These are phyloP conservation scores for Hortaea werneckii DNA, from an alignment of 2,329 filamentous ascomycete genomes.

Conservation along the genomic window DNA sequence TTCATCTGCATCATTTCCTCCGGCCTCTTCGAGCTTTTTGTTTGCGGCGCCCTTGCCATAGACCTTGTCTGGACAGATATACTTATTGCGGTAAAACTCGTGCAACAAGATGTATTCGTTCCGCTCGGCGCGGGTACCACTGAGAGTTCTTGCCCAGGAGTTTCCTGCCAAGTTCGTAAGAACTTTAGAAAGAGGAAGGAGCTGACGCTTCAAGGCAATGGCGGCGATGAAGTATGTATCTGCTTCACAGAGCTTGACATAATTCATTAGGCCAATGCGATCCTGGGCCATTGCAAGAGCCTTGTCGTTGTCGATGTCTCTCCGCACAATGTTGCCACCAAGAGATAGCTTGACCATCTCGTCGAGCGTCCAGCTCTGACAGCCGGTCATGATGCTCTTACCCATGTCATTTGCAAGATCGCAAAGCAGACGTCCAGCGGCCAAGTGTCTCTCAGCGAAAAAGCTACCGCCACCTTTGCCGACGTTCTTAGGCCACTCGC, in stretches of 20 bases:
- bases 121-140: slow-evolving; percentile 88
- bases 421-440: slow-evolving; percentile 80
- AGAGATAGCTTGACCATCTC: slow-evolving; percentile 96
- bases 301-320: slow-evolving; percentile 79
- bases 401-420: slow-evolving; percentile 94
- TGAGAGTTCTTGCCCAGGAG: slow-evolving; percentile 93
- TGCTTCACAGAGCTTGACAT: slow-evolving; percentile 83
- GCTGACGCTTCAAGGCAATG: slow-evolving; percentile 76
- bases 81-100: slow-evolving; percentile 93
- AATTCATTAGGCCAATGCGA: slow-evolving; percentile 81
- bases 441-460: slow-evolving; percentile 83
- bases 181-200: slow-evolving; percentile 87
- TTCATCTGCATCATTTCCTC: slow-evolving; percentile 56
- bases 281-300: slow-evolving; percentile 72
- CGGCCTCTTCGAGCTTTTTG: slow-evolving; percentile 65
- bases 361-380: slow-evolving; percentile 93
- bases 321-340: slow-evolving; percentile 57
- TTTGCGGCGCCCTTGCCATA: slow-evolving; percentile 52
- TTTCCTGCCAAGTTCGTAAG: slow-evolving; percentile 95
- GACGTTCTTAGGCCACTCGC: slow-evolving; percentile 78
- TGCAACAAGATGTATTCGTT: slow-evolving; percentile 99
- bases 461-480: slow-evolving; percentile 80
- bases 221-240: slow-evolving; percentile 96
- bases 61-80: slow-evolving; percentile 94
- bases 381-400: slow-evolving; percentile 94